Percentiles rank a stretch among this genome's conserved stretches.
phyloP scores from a whole-genome alignment of 1,139 yeast species.

The Pichia terricola region DNA sequence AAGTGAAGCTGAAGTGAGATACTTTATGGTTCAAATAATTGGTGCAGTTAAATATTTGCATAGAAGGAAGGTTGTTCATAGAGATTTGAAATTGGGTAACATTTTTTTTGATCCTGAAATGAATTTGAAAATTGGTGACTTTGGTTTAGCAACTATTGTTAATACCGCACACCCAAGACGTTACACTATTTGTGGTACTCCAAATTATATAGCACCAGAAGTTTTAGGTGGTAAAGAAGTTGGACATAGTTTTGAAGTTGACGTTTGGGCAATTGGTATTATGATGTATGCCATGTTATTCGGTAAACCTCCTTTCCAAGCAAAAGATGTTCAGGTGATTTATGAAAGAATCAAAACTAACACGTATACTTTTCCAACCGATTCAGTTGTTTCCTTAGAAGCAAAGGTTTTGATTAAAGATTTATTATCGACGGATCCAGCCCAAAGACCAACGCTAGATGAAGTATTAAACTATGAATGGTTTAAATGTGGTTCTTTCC shows the following conservation, averaged over 20 bases:
- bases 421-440: constrained; percentile 70
- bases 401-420: constrained; percentile 65
- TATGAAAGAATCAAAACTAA: constrained; percentile 85
- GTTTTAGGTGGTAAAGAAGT: constrained; percentile 79
- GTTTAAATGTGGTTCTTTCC: constrained; percentile 74
- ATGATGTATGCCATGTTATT: constrained; percentile 85
- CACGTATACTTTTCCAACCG: constrained; percentile 74
- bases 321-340: constrained; percentile 86
- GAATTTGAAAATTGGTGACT: constrained; percentile 93
- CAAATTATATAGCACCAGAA: constrained; percentile 96
- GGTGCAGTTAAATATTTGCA: constrained; percentile 94
- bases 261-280: constrained; percentile 94
- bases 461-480: constrained; percentile 75
- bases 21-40: constrained; percentile 81
- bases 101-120: constrained; percentile 86
- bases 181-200: constrained; percentile 94
- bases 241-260: constrained; percentile 92
- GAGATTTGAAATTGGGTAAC: constrained; percentile 91
- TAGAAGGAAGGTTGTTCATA: constrained; percentile 84
- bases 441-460: constrained; percentile 69
- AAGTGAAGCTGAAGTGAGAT: constrained; percentile 87
- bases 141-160: constrained; percentile 88
- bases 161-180: constrained; percentile 60
- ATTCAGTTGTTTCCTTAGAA: constrained; percentile 52
- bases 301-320: constrained; percentile 97